Evolutionary conservation across 2,329 filamentous ascomycete species (phyloP), one percentile per base, ranked within the genome.

Genomic region (Trichophyton schoenleinii): DNA sequence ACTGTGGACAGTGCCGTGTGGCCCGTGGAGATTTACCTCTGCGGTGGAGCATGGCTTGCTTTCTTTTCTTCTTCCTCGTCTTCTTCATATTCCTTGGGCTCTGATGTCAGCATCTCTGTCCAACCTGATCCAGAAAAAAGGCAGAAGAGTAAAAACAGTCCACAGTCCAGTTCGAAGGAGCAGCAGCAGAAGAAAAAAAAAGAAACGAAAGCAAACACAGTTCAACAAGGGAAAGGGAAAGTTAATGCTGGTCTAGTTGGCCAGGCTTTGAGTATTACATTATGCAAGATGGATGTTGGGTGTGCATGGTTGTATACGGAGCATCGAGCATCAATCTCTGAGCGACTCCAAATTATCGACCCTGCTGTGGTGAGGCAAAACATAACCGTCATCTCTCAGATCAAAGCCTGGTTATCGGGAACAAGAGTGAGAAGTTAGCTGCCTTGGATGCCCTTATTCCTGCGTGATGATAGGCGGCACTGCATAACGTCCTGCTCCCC

Each of bases 1-100:
- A 57, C 7, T 34, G 55, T 58, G 55, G 31, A 58, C 55, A 58
- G 53, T 57, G 34, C 53, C 53, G 53, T 57, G 25, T 57, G 53
- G 53, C 25, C 28, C 25, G 53, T 57, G 53, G 55, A 58, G 55
- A 58, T 38, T 58, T 41, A 58, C 55, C 38, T 42, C 34, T 58
- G 4, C 15, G 15, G 38, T 58, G 55, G 38, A 57, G 53, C 53
- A 34, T 57, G 53, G 28, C 34, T 34, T 38, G 6, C 28, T 25
- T n/a, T 34, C 22, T 7, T 55, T 55, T 9, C 22, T 25, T 55
- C 25, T 55, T 28, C 2, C 25, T n/a, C 25, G 6, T n/a, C 22
- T 22, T 15, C 28, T n/a, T 55, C 34, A 38, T 34, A 13, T 57
- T 34, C 25, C n/a, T 57, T 15, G 53, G 53, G 22, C 25, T 49